These are phyloP conservation scores for Boletus austroedulis DNA, from an alignment of 1,284 basidiomycete species.

Conservation along the genomic window DNA sequence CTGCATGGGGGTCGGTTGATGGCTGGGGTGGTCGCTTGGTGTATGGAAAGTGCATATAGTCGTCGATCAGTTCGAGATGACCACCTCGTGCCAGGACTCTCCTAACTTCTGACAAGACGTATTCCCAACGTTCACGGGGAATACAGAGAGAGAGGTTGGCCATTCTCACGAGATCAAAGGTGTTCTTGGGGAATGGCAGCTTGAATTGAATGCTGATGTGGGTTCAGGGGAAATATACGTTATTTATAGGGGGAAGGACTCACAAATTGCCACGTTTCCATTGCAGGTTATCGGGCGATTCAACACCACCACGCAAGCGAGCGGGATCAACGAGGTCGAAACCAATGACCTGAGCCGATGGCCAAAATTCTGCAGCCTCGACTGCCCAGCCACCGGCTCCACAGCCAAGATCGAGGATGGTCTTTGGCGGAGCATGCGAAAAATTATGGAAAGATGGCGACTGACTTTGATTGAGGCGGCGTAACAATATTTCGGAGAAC, in stretches of 20 bases:
- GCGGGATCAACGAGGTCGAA: constrained; percentile 61
- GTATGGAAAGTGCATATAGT: constrained; percentile 63
- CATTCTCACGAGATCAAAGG: constrained; percentile 70
- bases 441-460: constrained; percentile 61
- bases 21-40: constrained; percentile 27
- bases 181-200: constrained; percentile 57
- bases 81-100: constrained; percentile 62
- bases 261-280: constrained; percentile 67
- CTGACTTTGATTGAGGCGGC: constrained; percentile 46
- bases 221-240: constrained; percentile 8
- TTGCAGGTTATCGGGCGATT: constrained; percentile 45
- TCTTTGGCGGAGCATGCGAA: constrained; percentile 46
- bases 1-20: constrained; percentile 2
- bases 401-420: constrained; percentile 71
- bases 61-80: constrained; percentile 68
- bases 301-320: constrained; percentile 30
- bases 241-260: constrained; percentile 28
- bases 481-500: constrained; percentile 51
- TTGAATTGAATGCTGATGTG: constrained; percentile 48
- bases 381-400: constrained; percentile 64
- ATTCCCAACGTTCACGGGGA: constrained; percentile 55
- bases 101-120: constrained; percentile 53
- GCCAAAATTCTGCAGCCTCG: constrained; percentile 60
- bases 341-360: constrained; percentile 52
- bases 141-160: constrained; percentile 61